Evolutionary conservation across 768 basidiomycete genomes (phyloP).

Genomic region (Boletus patriciae): DNA sequence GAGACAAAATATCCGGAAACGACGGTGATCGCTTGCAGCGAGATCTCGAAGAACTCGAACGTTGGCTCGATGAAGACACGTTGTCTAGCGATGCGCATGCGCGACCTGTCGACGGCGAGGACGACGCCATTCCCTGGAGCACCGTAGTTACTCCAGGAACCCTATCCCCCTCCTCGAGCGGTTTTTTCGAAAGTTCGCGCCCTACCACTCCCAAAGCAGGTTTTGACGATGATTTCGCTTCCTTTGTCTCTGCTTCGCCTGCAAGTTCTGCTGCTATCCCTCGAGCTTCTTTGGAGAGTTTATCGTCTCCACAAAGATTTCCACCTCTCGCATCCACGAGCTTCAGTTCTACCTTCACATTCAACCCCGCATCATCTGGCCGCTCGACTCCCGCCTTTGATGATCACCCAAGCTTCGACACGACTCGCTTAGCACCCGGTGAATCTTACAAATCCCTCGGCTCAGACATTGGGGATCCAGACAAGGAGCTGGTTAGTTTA

Average conservation of each 20-base stretch:
- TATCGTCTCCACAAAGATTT: neutral
- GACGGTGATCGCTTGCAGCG: slow-evolving; percentile 39
- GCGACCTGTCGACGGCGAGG: slow-evolving; percentile 16
- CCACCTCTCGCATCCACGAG: slow-evolving; percentile 15
- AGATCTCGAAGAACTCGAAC: slow-evolving; percentile 60
- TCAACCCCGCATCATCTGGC: slow-evolving; percentile 22
- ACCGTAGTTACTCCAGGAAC: slow-evolving; percentile 34
- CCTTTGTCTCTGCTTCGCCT: slow-evolving; percentile 64
- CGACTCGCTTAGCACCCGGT: slow-evolving; percentile 18
- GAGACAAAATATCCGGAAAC: slow-evolving; percentile 23
- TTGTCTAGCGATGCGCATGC: slow-evolving; percentile 16
- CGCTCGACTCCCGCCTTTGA: slow-evolving; percentile 28
- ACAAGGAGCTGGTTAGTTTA: slow-evolving; percentile 31
- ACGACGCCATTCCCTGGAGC: slow-evolving; percentile 42
- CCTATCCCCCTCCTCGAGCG: slow-evolving; percentile 24
- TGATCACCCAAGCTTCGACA: slow-evolving; percentile 16
- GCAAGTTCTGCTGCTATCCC: slow-evolving; percentile 5
- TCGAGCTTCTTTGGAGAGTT: neutral
- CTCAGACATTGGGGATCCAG: slow-evolving; percentile 55
- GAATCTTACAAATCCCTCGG: slow-evolving; percentile 53
- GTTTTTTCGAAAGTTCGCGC: slow-evolving; percentile 20
- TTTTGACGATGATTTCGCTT: slow-evolving; percentile 82
- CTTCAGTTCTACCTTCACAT: slow-evolving; percentile 33
- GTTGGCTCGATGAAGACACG: slow-evolving; percentile 57
- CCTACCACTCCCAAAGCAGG: slow-evolving; percentile 39